Evolutionary conservation across 352 stramenopile genomes (phyloP).

Genomic region (Phytophthora sojae): DNA sequence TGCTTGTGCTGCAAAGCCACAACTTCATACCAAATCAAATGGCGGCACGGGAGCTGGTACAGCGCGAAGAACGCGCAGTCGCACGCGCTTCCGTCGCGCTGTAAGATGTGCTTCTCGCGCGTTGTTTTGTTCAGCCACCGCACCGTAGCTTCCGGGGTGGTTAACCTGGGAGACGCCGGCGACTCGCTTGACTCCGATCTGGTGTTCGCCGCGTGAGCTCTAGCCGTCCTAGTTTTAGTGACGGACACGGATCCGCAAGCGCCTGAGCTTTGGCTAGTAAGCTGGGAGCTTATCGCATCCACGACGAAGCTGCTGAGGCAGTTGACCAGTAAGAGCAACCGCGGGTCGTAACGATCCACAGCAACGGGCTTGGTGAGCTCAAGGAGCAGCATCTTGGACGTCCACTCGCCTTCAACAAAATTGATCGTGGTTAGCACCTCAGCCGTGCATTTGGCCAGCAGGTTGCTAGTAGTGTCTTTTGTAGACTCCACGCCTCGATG

Average conservation of each 20-base stretch:
- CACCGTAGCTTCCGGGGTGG: conserved; percentile 34
- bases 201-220: neutral
- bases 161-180: conserved; percentile 20
- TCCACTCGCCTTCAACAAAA: conserved; percentile 78
- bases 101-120: conserved; percentile 68
- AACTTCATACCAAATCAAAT: conserved; percentile 83
- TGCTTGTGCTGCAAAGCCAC: conserved; percentile 69
- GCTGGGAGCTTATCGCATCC: conserved; percentile 63
- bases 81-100: conserved; percentile 64
- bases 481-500: neutral
- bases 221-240: conserved; percentile 37
- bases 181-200: conserved; percentile 11
- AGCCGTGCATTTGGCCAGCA: conserved; percentile 62
- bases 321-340: conserved; percentile 76
- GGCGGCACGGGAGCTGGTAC: conserved; percentile 72
- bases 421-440: conserved; percentile 74
- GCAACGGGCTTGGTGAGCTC: conserved; percentile 78
- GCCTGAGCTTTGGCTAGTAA: conserved; percentile 54
- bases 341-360: conserved; percentile 58
- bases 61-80: conserved; percentile 76
- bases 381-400: conserved; percentile 74
- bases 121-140: conserved; percentile 66
- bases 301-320: conserved; percentile 77
- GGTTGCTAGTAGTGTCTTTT: conserved; percentile 14
- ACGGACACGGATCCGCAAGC: conserved; percentile 35